These are phyloP conservation scores for Suhomyces bribrorum DNA, from an alignment of 1,139 yeast genomes.

Conservation along the genomic window DNA sequence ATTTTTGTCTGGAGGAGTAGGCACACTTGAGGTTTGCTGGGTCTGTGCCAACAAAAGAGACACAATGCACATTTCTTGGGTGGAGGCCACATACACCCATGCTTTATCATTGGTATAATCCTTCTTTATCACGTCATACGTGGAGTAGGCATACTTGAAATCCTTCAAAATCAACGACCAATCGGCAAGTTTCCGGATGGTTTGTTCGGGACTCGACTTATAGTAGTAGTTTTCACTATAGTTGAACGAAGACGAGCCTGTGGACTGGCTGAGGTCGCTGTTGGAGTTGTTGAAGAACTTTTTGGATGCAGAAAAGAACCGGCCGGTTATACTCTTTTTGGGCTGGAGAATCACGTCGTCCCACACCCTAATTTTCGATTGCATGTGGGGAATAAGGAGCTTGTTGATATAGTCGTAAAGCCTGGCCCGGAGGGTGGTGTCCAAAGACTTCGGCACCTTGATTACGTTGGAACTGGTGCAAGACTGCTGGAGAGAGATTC, in stretches of 20 bases:
- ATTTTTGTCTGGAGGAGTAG: constrained; percentile 42
- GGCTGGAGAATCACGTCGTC: constrained; percentile 72
- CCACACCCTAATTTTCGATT: constrained; percentile 71
- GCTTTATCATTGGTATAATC: constrained; percentile 81
- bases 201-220: constrained; percentile 69
- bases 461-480: constrained; percentile 17
- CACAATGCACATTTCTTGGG: constrained; percentile 84
- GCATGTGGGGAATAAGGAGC: constrained; percentile 76
- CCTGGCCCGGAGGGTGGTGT: constrained; percentile 40
- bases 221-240: constrained; percentile 54
- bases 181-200: constrained; percentile 81
- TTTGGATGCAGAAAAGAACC: constrained; percentile 69
- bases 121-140: constrained; percentile 79
- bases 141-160: constrained; percentile 79
- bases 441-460: constrained; percentile 35
- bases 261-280: constrained; percentile 7
- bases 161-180: constrained; percentile 90
- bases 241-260: constrained; percentile 29
- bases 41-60: constrained; percentile 71
- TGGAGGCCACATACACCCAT: constrained; percentile 79
- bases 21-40: constrained; percentile 27
- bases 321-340: constrained; percentile 68
- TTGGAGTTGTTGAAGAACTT: constrained; percentile 48
- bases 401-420: constrained; percentile 58
- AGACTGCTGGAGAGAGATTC: constrained; percentile 30